Conservation (phyloP, 805 yeast species). For the Lachancea sp. region DNA sequence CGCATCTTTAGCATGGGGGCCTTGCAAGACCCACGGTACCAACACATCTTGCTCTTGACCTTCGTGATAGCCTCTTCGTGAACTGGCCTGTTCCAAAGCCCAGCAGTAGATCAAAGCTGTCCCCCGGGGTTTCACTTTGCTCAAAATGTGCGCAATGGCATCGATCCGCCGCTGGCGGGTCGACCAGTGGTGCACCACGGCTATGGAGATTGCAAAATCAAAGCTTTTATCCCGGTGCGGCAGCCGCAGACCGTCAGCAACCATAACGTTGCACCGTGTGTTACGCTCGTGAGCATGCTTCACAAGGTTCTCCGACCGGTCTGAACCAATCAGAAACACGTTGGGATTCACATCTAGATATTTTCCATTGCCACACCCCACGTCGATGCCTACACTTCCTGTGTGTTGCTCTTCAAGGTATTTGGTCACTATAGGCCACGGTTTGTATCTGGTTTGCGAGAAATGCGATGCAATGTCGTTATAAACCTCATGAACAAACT, state of each 20-base stretch:
- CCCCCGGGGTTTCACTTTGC: conserved; percentile 54
- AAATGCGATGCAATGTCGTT: conserved; percentile 90
- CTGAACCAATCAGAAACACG: conserved; percentile 66
- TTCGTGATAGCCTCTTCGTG: conserved; percentile 84
- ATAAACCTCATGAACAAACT: conserved; percentile 85
- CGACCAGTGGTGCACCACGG: conserved; percentile 94
- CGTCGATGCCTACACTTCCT: conserved; percentile 77
- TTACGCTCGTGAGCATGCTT: conserved; percentile 49
- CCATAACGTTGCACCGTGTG: conserved; percentile 45
- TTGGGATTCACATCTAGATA: conserved; percentile 68
- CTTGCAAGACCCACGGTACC: conserved; percentile 89
- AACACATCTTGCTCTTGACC: conserved; percentile 90
- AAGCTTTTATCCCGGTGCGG: conserved; percentile 44
- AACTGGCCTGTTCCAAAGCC: conserved; percentile 89
- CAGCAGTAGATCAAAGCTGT: conserved; percentile 82
- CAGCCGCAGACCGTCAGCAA: conserved; percentile 72
- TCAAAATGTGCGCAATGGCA: conserved; percentile 65
- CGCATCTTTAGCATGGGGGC: conserved; percentile 36
- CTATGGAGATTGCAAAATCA: conserved; percentile 91
- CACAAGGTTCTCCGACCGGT: conserved; percentile 63
- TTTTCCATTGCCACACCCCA: conserved; percentile 97
- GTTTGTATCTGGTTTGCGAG: conserved; percentile 87
- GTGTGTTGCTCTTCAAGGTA: conserved; percentile 46
- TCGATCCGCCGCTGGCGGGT: conserved; percentile 69
- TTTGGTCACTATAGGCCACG: conserved; percentile 91